Base-by-base conservation (phyloP, 805 yeast species). In the Zygoascus bituminiphila region DNA sequence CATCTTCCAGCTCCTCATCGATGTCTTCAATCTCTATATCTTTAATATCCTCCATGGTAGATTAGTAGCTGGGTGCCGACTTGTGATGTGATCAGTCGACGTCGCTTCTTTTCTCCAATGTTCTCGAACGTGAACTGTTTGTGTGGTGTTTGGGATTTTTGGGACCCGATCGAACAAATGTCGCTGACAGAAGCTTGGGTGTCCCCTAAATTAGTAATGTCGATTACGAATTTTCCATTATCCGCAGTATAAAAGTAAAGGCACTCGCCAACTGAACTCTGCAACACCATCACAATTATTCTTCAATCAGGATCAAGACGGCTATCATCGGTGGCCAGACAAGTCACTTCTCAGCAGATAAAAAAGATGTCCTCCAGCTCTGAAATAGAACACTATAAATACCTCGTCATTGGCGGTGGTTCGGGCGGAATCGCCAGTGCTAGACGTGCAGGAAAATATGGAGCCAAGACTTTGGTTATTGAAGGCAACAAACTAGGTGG, bases 361-460 rank as follows among this genome's bases (percentile, higher is more conserved):
- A 53, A 62, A 33, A 36, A 36, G 21, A 72, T 59, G 49, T n/a
- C 41, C 3, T 29, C 33, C n/a, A 12, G 15, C n/a, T 22, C 44
- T 41, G 42, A 47, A 12, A 31, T 49, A 15, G 52, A 59, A 37
- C 91, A 87, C 64, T 93, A 81, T 74, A 88, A 93, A 62, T 91
- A 86, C 64, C 72, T 93, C 45, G 98, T 93, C 50, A 93, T 93
- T 56, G 99, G 99, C 46, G 99, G 98, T 50, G 99, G 99, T 12
- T 88, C 96, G 33, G 99, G 98, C 42, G 99, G 99, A 57, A 97
- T 93, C 41, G 96, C 98, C n/a, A 82, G 94, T 19, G 94, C 97
- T 14, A 81, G 99, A 67, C 80, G 98, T 60, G 98, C 98, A 10
- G 96, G 98, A 33, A 55, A 61, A 26, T 79, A 89, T 58, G 98